Conservation (phyloP, 257 asterid genomes). For the Jasminum sambac region DNA sequence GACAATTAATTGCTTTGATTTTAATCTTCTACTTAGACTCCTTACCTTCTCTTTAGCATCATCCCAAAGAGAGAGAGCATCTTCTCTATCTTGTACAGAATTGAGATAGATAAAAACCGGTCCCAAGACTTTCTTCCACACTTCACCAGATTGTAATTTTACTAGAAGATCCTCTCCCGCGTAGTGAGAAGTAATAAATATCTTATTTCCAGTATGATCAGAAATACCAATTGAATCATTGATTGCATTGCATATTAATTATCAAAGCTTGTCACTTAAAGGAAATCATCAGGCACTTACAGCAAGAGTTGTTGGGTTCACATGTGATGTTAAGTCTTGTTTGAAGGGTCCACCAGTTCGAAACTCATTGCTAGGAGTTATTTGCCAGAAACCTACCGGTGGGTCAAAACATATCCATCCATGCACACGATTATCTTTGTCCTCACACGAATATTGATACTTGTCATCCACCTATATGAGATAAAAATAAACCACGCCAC, state of each 20-base stretch:
- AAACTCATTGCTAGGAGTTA: constrained; percentile 75
- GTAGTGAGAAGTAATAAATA: constrained; percentile 60
- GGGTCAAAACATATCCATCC: constrained; percentile 83
- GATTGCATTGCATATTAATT: not conserved
- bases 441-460: constrained; percentile 66
- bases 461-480: constrained; percentile 76
- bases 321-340: constrained; percentile 79
- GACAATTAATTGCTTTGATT: not conserved
- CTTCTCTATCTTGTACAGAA: constrained; percentile 37
- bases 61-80: constrained; percentile 55
- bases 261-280: not conserved
- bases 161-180: constrained; percentile 61
- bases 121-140: constrained; percentile 79
- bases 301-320: constrained; percentile 66
- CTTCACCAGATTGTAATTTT: constrained; percentile 54
- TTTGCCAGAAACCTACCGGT: constrained; percentile 81
- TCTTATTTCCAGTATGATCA: constrained; percentile 36
- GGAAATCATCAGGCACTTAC: constrained; percentile 39
- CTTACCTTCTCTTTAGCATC: constrained; percentile 67
- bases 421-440: constrained; percentile 66
- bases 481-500: constrained; percentile 16
- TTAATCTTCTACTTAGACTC: constrained; percentile 8
- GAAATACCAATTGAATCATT: constrained; percentile 2
- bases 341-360: constrained; percentile 77
- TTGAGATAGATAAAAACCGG: constrained; percentile 67